Evolutionary conservation across 345 rosid species (phyloP).

Genomic region (Iberis pinnata): DNA sequence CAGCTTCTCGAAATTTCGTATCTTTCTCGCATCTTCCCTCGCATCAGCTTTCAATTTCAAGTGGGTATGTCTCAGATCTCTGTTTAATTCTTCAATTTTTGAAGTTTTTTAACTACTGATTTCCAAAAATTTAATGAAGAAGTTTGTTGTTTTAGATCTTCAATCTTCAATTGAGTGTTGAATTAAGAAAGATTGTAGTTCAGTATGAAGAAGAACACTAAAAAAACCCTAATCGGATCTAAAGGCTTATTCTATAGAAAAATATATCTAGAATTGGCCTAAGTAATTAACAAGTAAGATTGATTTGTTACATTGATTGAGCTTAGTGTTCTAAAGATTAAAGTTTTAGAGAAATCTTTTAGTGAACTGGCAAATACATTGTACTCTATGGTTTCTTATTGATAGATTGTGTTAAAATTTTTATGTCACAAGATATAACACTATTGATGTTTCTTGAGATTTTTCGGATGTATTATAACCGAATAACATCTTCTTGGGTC

Average conservation of each 20-base stretch:
- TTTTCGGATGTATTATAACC: background rate
- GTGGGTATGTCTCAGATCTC: constrained; percentile 24
- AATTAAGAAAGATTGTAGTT: too few species aligned
- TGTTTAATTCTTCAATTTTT: constrained; percentile 3
- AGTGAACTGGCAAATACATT: too few species aligned
- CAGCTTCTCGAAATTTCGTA: constrained; percentile 1
- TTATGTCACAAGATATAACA: too few species aligned
- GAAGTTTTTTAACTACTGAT: background rate
- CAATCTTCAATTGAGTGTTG: too few species aligned
- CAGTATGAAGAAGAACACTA: too few species aligned
- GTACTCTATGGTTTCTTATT: too few species aligned
- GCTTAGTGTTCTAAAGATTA: constrained; percentile 10
- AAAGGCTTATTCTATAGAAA: too few species aligned
- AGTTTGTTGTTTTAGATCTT: too few species aligned
- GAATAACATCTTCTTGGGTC: background rate
- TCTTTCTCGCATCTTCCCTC: constrained; percentile 3
- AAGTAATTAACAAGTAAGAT: background rate
- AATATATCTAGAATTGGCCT: too few species aligned
- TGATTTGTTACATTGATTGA: constrained; percentile 8
- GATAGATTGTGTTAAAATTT: background rate
- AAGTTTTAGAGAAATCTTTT: constrained; percentile 4
- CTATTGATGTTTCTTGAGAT: background rate
- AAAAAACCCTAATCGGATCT: too few species aligned
- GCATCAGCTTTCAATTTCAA: constrained; percentile 8
- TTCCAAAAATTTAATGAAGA: background rate